Base-by-base conservation (phyloP, 257 asterid species). In the Eustoma russellianum region DNA sequence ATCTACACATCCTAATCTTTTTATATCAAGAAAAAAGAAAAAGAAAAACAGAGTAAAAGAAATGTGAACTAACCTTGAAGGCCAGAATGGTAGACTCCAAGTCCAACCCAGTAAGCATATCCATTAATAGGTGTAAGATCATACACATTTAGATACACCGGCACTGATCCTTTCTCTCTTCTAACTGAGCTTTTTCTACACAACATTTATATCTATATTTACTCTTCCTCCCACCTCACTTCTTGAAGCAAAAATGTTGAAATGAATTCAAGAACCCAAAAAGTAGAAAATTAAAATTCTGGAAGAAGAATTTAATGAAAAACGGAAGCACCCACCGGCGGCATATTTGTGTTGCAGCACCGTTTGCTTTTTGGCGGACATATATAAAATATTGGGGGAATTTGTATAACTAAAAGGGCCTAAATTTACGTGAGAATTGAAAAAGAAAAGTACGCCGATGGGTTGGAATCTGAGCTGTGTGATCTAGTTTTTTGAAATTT, bases 41-140 rank as follows among this genome's bases (percentile, higher is more conserved):
- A 2, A 24, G 30, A 24, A 4, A 2, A 24, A 24, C 2, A 24
- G 30, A 24, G 30, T 24, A 4, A 24, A 24, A 24, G 30, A 24
- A 24, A 24, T 24, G 3, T 6, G 57, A 61, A 10, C 75, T 46
- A 6, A 84, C 96, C 94, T 87, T 87, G 82, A 73, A 87, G 81
- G 5, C 90, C 96, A 41, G 96, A 87, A 74, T 87, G 96, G 69
- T 76, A 87, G 52, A 74, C 94, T 13, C 94, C 96, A 14, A 87
- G 93, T 28, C 96, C 96, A 18, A 87, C 57, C 96, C 96, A 87
- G 44, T 84, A 84, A 62, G 94, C 96, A 48, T 82, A 87, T 47
- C 88, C 88, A 52, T 86, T 86, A 30, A 83, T 75, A 28, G 91
- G 24, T 24, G 94, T 83, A 15, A 86, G 80, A 74, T 86, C 95